Conservation (phyloP, 1,139 yeast genomes). For the Kodamaea sp. region DNA sequence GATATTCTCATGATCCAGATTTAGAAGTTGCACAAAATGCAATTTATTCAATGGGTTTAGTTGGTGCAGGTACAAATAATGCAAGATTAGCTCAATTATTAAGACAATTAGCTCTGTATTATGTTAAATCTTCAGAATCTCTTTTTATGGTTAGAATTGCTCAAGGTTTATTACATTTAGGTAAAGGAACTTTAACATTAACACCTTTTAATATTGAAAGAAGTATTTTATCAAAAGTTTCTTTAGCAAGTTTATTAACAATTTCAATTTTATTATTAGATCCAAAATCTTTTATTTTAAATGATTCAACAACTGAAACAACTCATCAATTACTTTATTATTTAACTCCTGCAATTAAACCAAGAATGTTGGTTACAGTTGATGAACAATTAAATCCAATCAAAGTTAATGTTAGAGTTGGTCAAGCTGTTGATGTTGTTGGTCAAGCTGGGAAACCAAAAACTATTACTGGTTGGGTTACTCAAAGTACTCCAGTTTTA, state of each 20-base stretch:
- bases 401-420: slow-evolving; percentile 95
- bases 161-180: slow-evolving; percentile 91
- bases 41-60: slow-evolving; percentile 94
- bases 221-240: slow-evolving; percentile 79
- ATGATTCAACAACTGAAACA: slow-evolving; percentile 49
- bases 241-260: slow-evolving; percentile 86
- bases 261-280: slow-evolving; percentile 81
- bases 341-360: slow-evolving; percentile 85
- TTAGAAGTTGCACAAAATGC: slow-evolving; percentile 93
- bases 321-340: slow-evolving; percentile 78
- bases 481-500: slow-evolving; percentile 95
- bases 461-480: slow-evolving; percentile 98
- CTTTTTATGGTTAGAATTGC: slow-evolving; percentile 91
- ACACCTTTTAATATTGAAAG: slow-evolving; percentile 91
- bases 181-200: slow-evolving; percentile 90
- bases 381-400: slow-evolving; percentile 84
- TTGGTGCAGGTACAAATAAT: slow-evolving; percentile 98
- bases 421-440: slow-evolving; percentile 97
- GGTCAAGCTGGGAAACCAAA: slow-evolving; percentile 99
- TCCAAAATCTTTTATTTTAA: slow-evolving; percentile 67
- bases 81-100: slow-evolving; percentile 95
- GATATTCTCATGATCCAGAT: slow-evolving; percentile 95
- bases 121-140: slow-evolving; percentile 85
- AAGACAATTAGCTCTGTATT: slow-evolving; percentile 91
- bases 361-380: slow-evolving; percentile 88